Conservation (phyloP, 208 protist species). For the Leptomonas seymouri region DNA sequence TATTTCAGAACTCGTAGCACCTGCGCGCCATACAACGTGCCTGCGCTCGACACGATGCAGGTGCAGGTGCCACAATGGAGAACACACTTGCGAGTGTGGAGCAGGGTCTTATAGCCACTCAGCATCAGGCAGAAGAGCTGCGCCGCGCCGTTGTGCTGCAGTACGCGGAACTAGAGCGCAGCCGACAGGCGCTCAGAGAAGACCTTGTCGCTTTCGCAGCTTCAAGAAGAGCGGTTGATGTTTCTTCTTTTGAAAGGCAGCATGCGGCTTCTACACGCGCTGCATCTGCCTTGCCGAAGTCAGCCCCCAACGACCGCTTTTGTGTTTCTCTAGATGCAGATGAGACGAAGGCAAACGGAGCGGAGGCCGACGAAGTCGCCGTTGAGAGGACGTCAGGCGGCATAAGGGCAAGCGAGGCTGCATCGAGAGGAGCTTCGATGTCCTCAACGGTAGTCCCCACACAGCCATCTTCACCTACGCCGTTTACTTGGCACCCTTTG, state of each 20-base stretch:
- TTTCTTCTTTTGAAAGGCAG: too few species aligned
- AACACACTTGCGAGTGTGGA: slow-evolving; percentile 9
- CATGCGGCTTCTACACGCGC: too few species aligned
- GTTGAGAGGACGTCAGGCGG: too few species aligned
- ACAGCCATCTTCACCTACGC: too few species aligned
- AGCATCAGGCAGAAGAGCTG: slow-evolving; percentile 11
- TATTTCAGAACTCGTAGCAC: too few species aligned
- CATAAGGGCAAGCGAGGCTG: too few species aligned
- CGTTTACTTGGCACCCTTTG: too few species aligned
- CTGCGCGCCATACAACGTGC: too few species aligned
- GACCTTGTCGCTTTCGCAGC: background rate
- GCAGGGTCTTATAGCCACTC: background rate
- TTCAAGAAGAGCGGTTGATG: too few species aligned
- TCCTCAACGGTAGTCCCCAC: too few species aligned
- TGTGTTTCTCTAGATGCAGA: background rate
- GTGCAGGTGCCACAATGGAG: slow-evolving; percentile 13
- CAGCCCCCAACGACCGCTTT: background rate
- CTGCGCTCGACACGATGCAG: background rate
- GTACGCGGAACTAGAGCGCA: background rate
- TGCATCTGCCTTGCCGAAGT: background rate
- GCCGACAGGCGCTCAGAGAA: background rate
- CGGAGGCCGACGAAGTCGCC: background rate
- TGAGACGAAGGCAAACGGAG: background rate
- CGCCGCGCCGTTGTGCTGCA: slow-evolving; percentile 7
- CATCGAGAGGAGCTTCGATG: too few species aligned